Conservation (phyloP, 805 yeast genomes). For the Candida berthetii region DNA sequence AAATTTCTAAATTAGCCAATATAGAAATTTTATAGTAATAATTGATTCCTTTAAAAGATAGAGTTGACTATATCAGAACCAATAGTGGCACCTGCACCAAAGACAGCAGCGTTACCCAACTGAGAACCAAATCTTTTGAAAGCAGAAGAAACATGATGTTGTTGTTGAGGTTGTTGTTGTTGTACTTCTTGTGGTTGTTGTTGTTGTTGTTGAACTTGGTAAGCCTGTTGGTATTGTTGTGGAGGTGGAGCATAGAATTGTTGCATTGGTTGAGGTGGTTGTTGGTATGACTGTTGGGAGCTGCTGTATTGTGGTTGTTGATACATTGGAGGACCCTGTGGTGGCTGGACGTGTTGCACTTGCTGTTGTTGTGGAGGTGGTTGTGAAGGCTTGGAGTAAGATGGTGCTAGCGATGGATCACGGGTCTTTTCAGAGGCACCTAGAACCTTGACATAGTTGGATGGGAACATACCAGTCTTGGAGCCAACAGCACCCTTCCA, state of each 20-base stretch:
- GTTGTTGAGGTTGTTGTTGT: slow-evolving; percentile 21
- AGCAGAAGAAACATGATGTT: slow-evolving; percentile 23
- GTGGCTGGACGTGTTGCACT: slow-evolving; percentile 5
- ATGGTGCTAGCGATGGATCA: slow-evolving; percentile 7
- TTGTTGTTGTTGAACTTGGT: slow-evolving; percentile 20
- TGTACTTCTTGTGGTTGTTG: slow-evolving; percentile 29
- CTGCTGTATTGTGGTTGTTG: neutral
- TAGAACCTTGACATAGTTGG: slow-evolving; percentile 62
- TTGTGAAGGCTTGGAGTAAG: slow-evolving; percentile 5
- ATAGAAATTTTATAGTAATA: neutral
- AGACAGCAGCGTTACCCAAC: slow-evolving; percentile 87
- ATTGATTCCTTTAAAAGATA: slow-evolving; percentile 43
- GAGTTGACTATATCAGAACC: slow-evolving; percentile 79
- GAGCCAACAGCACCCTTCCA: slow-evolving; percentile 71
- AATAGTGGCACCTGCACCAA: slow-evolving; percentile 94
- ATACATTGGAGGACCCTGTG: slow-evolving; percentile 4
- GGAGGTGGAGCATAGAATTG: slow-evolving; percentile 33
- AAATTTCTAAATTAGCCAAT: neutral
- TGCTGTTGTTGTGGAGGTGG: slow-evolving; percentile 4
- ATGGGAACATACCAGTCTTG: slow-evolving; percentile 78
- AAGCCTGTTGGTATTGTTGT: slow-evolving; percentile 33
- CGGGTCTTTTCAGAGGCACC: slow-evolving; percentile 1
- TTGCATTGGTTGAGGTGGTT: slow-evolving; percentile 12
- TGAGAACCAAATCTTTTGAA: slow-evolving; percentile 69
- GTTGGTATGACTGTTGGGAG: slow-evolving; percentile 11